phyloP scores from a whole-genome alignment of 257 asterid genomes.

The Cynanchum wilfordii region DNA sequence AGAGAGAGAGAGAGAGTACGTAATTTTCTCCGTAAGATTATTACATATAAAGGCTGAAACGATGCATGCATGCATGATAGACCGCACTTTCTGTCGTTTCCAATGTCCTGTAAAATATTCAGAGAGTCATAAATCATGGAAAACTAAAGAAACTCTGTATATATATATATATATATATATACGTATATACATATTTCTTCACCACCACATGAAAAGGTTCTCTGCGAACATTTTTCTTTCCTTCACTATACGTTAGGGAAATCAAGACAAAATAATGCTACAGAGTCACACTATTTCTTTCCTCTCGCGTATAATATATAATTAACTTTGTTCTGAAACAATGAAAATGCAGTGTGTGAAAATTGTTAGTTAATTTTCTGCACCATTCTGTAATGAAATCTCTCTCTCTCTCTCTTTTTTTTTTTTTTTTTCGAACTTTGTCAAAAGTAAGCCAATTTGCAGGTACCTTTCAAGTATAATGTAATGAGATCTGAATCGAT shows the following conservation, averaged over 20 bases:
- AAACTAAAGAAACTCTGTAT: constrained; percentile 2
- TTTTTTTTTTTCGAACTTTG: neutral
- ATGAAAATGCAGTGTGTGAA: too few relatives aligned
- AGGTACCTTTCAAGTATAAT: neutral
- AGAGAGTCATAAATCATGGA: constrained; percentile 1
- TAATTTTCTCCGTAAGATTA: neutral
- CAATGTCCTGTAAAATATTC: constrained; percentile 21
- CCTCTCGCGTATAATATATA: neutral
- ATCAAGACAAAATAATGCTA: constrained; percentile 11
- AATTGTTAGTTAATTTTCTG: too few relatives aligned
- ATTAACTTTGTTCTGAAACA: too few relatives aligned
- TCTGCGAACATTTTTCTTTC: neutral
- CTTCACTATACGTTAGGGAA: neutral
- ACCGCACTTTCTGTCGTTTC: constrained; percentile 26
- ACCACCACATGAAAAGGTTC: neutral
- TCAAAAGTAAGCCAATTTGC: constrained; percentile 2
- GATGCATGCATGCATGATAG: constrained; percentile 1
- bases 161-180: too few relatives aligned
- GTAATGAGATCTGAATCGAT: constrained; percentile 4
- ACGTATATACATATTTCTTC: neutral
- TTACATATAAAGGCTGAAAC: neutral
- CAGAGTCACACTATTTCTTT: neutral
- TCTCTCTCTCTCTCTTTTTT: neutral
- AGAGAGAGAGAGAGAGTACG: too few relatives aligned
- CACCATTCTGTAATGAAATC: neutral